Percentiles rank a stretch among this genome's conserved stretches.
phyloP scores from a whole-genome alignment of 352 stramenopile species.

The Blastocystis sp. region DNA sequence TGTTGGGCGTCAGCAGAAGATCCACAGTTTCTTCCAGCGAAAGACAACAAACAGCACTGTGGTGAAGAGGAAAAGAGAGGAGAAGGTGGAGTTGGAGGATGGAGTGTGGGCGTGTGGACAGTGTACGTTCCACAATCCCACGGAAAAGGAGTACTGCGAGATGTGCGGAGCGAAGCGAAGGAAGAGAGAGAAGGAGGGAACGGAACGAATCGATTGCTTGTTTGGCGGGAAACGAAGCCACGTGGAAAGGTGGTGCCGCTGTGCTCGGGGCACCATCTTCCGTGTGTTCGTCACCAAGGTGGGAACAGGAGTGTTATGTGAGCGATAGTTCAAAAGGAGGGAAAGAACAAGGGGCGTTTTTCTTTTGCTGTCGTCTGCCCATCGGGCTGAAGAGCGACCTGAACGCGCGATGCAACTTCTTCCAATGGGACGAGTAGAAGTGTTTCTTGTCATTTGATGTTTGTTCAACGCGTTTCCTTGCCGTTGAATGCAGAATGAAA shows the following conservation, averaged over 20 bases:
- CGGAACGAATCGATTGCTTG: neutral
- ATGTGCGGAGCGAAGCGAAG: slow-evolving; percentile 29
- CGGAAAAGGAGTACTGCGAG: neutral
- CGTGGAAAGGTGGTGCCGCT: neutral
- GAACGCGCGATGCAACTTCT: slow-evolving; percentile 80
- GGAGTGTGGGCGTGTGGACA: neutral
- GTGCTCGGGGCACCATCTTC: slow-evolving; percentile 1
- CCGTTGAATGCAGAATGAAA: slow-evolving; percentile 8
- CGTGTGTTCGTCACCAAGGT: slow-evolving; percentile 35
- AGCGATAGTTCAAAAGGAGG: neutral
- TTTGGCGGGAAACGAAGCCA: slow-evolving; percentile 25
- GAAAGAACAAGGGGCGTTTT: slow-evolving; percentile 51
- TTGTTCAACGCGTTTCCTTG: slow-evolving; percentile 7
- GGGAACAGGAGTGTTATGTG: neutral
- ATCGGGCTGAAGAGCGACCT: slow-evolving; percentile 72
- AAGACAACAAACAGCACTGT: neutral
- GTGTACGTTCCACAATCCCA: slow-evolving; percentile 9
- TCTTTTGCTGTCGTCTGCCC: slow-evolving; percentile 7
- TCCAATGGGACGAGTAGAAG: slow-evolving; percentile 78
- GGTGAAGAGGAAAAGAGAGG: neutral
- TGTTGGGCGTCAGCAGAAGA: slow-evolving; percentile 18
- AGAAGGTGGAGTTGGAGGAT: neutral
- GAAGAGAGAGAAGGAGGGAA: neutral
- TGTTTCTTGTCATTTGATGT: slow-evolving; percentile 1
- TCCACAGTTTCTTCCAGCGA: neutral